Conservation (phyloP, 768 basidiomycete genomes). For the Lyophyllum shimeji region DNA sequence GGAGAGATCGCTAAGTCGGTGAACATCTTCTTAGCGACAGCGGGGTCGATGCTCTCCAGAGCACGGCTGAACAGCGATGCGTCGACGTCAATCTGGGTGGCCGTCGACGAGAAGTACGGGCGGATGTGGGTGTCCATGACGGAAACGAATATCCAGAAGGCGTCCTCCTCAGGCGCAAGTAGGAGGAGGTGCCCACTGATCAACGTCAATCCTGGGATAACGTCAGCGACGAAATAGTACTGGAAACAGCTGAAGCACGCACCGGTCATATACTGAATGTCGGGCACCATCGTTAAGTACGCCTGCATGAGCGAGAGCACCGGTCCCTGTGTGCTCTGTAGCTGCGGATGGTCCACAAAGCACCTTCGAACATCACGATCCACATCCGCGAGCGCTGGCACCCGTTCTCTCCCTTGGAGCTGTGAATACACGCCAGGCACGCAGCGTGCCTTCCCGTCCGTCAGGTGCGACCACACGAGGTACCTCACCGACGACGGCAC, state of each 20-base stretch:
- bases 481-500: conserved; percentile 85
- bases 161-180: conserved; percentile 83
- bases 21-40: conserved; percentile 65
- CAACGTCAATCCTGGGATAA: conserved; percentile 55
- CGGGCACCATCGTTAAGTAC: conserved; percentile 84
- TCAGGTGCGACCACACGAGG: conserved; percentile 80
- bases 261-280: conserved; percentile 71
- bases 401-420: conserved; percentile 54
- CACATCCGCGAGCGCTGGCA: conserved; percentile 50
- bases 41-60: conserved; percentile 61
- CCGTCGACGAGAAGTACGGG: conserved; percentile 64
- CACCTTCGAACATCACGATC: conserved; percentile 54
- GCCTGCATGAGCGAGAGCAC: conserved; percentile 64
- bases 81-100: conserved; percentile 74
- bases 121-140: conserved; percentile 86
- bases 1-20: conserved; percentile 63
- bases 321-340: conserved; percentile 56
- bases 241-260: conserved; percentile 12
- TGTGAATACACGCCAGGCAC: conserved; percentile 70
- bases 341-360: conserved; percentile 58
- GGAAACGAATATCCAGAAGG: conserved; percentile 88
- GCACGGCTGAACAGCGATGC: conserved; percentile 67
- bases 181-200: conserved; percentile 73
- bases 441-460: conserved; percentile 70
- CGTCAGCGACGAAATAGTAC: conserved; percentile 4